Evolutionary conservation across 306 rosid species (phyloP).

Genomic region (Dryas octopetala): DNA sequence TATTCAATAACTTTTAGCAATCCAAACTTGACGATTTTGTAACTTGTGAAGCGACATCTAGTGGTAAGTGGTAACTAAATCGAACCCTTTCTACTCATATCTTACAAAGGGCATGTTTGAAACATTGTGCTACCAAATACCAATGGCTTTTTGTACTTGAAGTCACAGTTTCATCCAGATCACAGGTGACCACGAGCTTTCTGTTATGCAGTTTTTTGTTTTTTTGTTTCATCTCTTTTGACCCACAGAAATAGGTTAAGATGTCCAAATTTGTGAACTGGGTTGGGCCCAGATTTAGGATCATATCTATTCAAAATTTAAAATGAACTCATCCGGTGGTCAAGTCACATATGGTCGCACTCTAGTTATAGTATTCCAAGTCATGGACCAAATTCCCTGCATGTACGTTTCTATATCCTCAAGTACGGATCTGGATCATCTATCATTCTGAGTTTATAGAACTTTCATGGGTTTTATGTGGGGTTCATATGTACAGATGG

Average conservation of each 20-base stretch:
- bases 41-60: neutral
- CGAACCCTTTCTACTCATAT: neutral
- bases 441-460: neutral
- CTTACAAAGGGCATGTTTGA: neutral
- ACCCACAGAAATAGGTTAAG: neutral
- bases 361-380: too few species aligned
- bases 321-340: too few species aligned
- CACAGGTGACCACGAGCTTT: neutral
- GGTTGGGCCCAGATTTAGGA: conserved; percentile 2
- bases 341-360: too few species aligned
- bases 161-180: neutral
- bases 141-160: neutral
- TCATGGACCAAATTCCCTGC: too few species aligned
- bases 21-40: neutral
- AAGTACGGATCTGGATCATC: too few species aligned
- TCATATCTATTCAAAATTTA: neutral
- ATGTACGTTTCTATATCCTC: too few species aligned
- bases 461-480: neutral
- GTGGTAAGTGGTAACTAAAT: neutral
- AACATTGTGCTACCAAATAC: neutral
- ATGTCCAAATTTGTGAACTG: neutral
- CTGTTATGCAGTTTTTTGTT: neutral
- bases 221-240: neutral
- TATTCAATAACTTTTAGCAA: neutral
- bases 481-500: neutral